Evolutionary conservation across 306 rosid species (phyloP).

Genomic region (Cicer bijugum): DNA sequence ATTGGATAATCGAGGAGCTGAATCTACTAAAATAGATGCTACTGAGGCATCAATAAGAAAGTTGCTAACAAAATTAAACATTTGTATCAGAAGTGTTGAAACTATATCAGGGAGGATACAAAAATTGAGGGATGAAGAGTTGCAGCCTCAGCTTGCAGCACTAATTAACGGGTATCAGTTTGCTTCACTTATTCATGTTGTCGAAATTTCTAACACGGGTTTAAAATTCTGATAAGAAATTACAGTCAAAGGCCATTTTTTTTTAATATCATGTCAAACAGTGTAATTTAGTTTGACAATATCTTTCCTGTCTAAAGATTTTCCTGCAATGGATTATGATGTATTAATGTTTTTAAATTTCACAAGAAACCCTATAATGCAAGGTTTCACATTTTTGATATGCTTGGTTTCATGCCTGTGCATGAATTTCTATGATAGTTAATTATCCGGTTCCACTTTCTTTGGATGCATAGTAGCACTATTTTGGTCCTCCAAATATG

Average conservation of each 20-base stretch:
- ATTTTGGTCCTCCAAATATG: conserved; percentile 27
- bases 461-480: not conserved
- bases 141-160: conserved; percentile 86
- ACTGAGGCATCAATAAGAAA: conserved; percentile 72
- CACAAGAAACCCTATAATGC: conserved; percentile 18
- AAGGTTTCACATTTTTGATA: conserved; percentile 24
- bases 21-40: conserved; percentile 83
- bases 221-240: conserved; percentile 21
- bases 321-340: conserved; percentile 6
- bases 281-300: conserved; percentile 14
- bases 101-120: conserved; percentile 77
- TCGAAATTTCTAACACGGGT: not conserved
- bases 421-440: conserved; percentile 8
- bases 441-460: not conserved
- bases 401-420: conserved; percentile 4
- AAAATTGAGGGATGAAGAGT: conserved; percentile 85
- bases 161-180: conserved; percentile 84
- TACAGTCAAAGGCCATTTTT: not conserved
- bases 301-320: conserved; percentile 20
- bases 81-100: conserved; percentile 81
- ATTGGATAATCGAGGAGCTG: conserved; percentile 88
- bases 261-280: conserved; percentile 6
- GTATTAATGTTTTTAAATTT: conserved; percentile 29
- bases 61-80: conserved; percentile 76
- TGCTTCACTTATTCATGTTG: conserved; percentile 44